phyloP scores from a whole-genome alignment of 1,284 basidiomycete species.

The Amylostereum areolatum region DNA sequence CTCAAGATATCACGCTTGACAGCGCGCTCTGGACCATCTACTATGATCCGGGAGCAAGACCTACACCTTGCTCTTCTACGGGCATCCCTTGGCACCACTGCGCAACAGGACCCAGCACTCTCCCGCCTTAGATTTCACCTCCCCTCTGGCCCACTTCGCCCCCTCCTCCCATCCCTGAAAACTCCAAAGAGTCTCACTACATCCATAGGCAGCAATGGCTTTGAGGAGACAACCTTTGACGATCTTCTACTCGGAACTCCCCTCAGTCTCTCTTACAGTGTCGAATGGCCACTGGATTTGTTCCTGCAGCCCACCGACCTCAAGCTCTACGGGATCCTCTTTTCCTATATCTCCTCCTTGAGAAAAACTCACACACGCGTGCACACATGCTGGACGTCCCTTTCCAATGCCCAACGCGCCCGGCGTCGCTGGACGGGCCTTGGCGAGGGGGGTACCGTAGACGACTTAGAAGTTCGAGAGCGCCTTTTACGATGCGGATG shows the following conservation, averaged over 20 bases:
- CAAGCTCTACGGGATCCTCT: constrained; percentile 68
- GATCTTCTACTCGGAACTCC: constrained; percentile 78
- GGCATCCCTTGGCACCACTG: constrained; percentile 79
- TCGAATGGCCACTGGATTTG: constrained; percentile 85
- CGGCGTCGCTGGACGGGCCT: constrained; percentile 81
- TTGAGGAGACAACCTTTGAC: constrained; percentile 53
- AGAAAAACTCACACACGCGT: constrained; percentile 78
- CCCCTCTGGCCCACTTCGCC: constrained; percentile 73
- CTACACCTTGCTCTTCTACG: constrained; percentile 76
- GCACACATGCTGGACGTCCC: constrained; percentile 75
- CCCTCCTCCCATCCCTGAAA: constrained; percentile 63
- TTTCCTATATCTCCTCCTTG: constrained; percentile 78
- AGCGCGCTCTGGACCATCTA: constrained; percentile 52
- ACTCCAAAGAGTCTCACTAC: constrained; percentile 20
- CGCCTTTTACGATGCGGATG: constrained; percentile 72
- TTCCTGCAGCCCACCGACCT: constrained; percentile 79
- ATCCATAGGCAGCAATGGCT: constrained; percentile 8
- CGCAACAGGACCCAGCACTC: constrained; percentile 74
- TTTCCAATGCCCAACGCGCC: constrained; percentile 78
- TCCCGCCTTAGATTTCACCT: constrained; percentile 67
- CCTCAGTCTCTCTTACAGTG: constrained; percentile 59
- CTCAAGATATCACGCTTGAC: constrained; percentile 73
- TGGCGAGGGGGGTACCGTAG: constrained; percentile 76
- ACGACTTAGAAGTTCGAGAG: constrained; percentile 59
- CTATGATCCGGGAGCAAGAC: constrained; percentile 83